A percentile compares a stretch with the other conserved stretches of the same genome.
These are phyloP conservation scores for Colletotrichum sp. DNA, from an alignment of 2,329 filamentous ascomycete genomes.

Conservation along the genomic window DNA sequence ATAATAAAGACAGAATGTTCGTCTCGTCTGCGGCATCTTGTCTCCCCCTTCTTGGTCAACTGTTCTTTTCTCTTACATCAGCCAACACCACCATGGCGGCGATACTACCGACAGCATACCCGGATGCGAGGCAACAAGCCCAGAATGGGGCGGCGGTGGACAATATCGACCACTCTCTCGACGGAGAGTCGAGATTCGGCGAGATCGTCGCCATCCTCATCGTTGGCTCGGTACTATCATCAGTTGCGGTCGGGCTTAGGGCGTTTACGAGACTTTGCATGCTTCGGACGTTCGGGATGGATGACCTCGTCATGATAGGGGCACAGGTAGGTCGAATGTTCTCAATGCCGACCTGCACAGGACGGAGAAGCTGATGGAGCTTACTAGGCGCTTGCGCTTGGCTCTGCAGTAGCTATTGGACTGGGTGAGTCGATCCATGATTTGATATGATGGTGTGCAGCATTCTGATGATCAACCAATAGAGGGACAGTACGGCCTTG, in stretches of 20 bases:
- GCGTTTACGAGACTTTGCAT: slow-evolving; percentile 24
- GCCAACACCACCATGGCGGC: not conserved
- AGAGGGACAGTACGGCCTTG: slow-evolving; percentile 28
- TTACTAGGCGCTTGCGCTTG: slow-evolving; percentile 20
- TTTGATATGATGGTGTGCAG: not conserved
- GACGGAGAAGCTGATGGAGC: not conserved
- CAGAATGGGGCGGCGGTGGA: not conserved
- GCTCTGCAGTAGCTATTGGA: slow-evolving; percentile 25
- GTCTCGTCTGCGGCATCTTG: not conserved
- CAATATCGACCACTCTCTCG: slow-evolving; percentile 19
- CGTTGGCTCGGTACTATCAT: slow-evolving; percentile 24
- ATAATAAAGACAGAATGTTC: not conserved
- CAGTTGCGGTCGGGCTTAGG: slow-evolving; percentile 23
- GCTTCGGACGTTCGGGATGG: slow-evolving; percentile 25
- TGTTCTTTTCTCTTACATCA: not conserved
- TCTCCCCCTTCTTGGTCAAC: not conserved
- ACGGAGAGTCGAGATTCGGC: slow-evolving; percentile 22
- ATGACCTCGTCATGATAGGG: slow-evolving; percentile 26
- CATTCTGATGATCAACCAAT: not conserved
- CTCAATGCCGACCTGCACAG: not conserved
- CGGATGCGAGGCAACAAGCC: not conserved
- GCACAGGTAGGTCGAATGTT: slow-evolving; percentile 17
- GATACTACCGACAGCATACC: not conserved
- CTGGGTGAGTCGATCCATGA: slow-evolving; percentile 17
- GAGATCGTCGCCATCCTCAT: slow-evolving; percentile 25